These are phyloP conservation scores for Daldinia concentrica DNA, from an alignment of 495 filamentous ascomycete genomes.

Conservation along the genomic window DNA sequence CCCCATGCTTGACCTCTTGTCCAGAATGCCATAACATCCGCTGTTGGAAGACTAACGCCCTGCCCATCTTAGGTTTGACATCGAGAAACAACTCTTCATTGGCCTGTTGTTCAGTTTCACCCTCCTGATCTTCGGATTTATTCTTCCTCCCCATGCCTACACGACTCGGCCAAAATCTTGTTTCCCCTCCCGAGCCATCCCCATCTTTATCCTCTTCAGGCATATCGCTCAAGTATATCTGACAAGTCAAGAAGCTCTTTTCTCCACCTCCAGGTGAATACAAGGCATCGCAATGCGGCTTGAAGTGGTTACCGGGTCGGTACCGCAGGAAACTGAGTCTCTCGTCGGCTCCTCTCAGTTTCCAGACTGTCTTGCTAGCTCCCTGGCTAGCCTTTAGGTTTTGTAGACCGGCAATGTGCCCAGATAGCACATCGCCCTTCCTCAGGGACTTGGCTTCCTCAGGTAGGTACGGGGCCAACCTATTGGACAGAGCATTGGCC, in stretches of 20 bases:
- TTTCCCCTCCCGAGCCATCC: constrained; percentile 49
- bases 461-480: constrained; percentile 72
- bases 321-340: constrained; percentile 84
- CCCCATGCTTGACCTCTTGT: constrained; percentile 74
- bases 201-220: constrained; percentile 52
- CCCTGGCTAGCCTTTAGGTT: constrained; percentile 46
- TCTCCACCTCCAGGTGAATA: constrained; percentile 67
- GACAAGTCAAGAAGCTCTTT: constrained; percentile 66
- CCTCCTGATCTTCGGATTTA: constrained; percentile 39
- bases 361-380: constrained; percentile 52
- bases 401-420: constrained; percentile 49
- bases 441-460: constrained; percentile 57
- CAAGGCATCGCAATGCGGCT: constrained; percentile 75
- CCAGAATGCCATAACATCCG: constrained; percentile 72
- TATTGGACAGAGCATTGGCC: constrained; percentile 70
- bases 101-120: constrained; percentile 45
- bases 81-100: constrained; percentile 77
- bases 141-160: constrained; percentile 36
- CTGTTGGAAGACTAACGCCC: constrained; percentile 84
- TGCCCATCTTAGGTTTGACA: constrained; percentile 73
- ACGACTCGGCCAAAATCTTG: constrained; percentile 60
- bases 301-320: constrained; percentile 78
- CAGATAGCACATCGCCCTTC: constrained; percentile 61
- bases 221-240: constrained; percentile 72
- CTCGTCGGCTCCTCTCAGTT: constrained; percentile 73